Percentiles rank a stretch among this genome's conserved stretches.
Evolutionary conservation across 2,329 filamentous ascomycete species (phyloP).

Genomic region (Phaeosphaeriaceae sp.): DNA sequence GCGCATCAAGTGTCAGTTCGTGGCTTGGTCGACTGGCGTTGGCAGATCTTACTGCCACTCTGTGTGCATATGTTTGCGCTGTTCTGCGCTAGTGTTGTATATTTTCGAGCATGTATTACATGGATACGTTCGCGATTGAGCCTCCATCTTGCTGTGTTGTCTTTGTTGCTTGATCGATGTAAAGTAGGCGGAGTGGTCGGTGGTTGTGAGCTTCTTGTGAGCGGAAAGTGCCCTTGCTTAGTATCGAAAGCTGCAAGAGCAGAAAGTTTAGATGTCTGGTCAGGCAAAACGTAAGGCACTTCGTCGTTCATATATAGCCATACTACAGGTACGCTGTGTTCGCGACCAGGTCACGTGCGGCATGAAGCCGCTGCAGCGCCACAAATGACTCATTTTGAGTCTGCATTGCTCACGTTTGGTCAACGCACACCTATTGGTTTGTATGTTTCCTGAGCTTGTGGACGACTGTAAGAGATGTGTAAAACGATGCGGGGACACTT

Average conservation of each 20-base stretch:
- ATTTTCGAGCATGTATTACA: conserved; percentile 26
- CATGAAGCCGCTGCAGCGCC: background rate
- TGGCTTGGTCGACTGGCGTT: background rate
- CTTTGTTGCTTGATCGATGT: background rate
- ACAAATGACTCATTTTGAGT: conserved; percentile 1
- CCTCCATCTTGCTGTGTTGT: conserved; percentile 7
- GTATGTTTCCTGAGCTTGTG: too few relatives aligned
- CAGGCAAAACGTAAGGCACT: background rate
- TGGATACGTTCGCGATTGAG: conserved; percentile 7
- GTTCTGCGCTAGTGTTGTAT: conserved; percentile 18
- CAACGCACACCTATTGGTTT: background rate
- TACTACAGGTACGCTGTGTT: background rate
- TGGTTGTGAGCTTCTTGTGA: background rate
- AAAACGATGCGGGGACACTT: too few relatives aligned
- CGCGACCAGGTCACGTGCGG: background rate
- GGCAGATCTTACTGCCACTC: conserved; percentile 21
- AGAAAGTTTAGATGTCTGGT: background rate
- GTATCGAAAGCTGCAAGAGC: background rate
- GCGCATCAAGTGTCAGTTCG: conserved; percentile 1
- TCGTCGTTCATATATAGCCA: background rate
- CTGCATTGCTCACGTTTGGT: background rate
- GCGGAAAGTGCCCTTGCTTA: background rate
- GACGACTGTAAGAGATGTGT: too few relatives aligned
- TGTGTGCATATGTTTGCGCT: conserved; percentile 26
- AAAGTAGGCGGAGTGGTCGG: background rate